phyloP scores from a whole-genome alignment of 108 stramenopile species.

The Ochromonas danica region DNA sequence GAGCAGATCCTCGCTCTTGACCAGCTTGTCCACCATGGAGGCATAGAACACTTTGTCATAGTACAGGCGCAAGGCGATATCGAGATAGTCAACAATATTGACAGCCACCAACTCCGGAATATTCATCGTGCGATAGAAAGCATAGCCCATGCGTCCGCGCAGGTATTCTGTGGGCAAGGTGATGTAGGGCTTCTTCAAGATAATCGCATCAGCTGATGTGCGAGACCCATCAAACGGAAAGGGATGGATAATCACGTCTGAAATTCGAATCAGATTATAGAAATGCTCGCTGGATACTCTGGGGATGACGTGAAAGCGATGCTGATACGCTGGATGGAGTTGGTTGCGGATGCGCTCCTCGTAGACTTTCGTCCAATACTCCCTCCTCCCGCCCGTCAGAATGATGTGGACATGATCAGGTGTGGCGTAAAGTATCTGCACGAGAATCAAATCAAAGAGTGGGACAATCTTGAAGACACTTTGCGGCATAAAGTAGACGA shows the following conservation, averaged over 20 bases:
- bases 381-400: slow-evolving; percentile 52
- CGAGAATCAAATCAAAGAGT: slow-evolving; percentile 58
- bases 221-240: slow-evolving; percentile 71
- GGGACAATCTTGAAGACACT: slow-evolving; percentile 70
- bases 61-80: slow-evolving; percentile 36
- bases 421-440: slow-evolving; percentile 52
- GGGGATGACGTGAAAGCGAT: slow-evolving; percentile 35
- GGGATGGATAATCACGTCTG: slow-evolving; percentile 66
- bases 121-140: slow-evolving; percentile 50
- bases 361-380: slow-evolving; percentile 49
- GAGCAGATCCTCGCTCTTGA: background rate
- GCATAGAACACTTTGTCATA: slow-evolving; percentile 17
- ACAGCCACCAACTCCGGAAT: slow-evolving; percentile 25
- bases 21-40: background rate
- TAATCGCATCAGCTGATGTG: slow-evolving; percentile 66
- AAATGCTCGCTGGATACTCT: slow-evolving; percentile 38
- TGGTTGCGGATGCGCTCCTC: slow-evolving; percentile 40
- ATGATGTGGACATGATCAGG: slow-evolving; percentile 47
- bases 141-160: slow-evolving; percentile 63
- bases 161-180: slow-evolving; percentile 60
- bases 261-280: slow-evolving; percentile 44
- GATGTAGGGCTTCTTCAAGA: slow-evolving; percentile 59
- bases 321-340: slow-evolving; percentile 46
- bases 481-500: slow-evolving; percentile 61
- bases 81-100: slow-evolving; percentile 31